phyloP scores from a whole-genome alignment of 192 early-diverging fungal genomes.

The Spizellomyces sp. region DNA sequence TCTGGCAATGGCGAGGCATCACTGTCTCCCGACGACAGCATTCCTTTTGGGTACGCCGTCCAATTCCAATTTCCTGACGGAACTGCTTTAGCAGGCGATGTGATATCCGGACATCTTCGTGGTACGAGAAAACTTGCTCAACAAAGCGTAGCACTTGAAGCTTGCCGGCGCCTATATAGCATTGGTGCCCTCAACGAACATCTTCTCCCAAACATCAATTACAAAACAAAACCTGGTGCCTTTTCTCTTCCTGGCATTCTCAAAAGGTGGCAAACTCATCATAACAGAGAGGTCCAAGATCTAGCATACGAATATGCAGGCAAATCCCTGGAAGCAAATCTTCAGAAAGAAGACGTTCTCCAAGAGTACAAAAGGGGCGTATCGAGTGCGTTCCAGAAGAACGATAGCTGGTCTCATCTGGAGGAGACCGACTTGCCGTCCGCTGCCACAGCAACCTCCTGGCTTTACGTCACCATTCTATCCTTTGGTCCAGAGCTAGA shows the following conservation, averaged over 20 bases:
- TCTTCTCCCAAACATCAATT: constrained; percentile 53
- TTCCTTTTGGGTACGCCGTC: constrained; percentile 24
- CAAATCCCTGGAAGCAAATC: not conserved
- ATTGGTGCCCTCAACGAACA: constrained; percentile 73
- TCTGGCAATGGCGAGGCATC: not conserved
- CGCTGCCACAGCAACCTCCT: not conserved
- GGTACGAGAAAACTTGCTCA: constrained; percentile 68
- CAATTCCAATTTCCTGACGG: constrained; percentile 13
- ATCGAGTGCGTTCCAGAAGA: constrained; percentile 14
- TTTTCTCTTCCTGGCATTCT: constrained; percentile 23
- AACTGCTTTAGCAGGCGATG: constrained; percentile 10
- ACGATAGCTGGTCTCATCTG: not conserved
- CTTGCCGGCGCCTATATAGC: constrained; percentile 68
- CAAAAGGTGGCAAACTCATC: not conserved
- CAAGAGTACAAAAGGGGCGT: constrained; percentile 3
- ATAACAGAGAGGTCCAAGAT: not conserved
- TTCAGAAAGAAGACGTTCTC: constrained; percentile 5
- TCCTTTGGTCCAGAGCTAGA: constrained; percentile 43
- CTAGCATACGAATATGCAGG: not conserved
- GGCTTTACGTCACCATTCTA: constrained; percentile 36
- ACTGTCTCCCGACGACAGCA: not conserved
- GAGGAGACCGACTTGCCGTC: not conserved
- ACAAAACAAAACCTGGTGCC: not conserved
- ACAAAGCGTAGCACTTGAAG: constrained; percentile 70
- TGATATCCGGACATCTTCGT: constrained; percentile 32